These are phyloP conservation scores for Venturia pyrina DNA, from an alignment of 2,329 filamentous ascomycete species.

Conservation along the genomic window DNA sequence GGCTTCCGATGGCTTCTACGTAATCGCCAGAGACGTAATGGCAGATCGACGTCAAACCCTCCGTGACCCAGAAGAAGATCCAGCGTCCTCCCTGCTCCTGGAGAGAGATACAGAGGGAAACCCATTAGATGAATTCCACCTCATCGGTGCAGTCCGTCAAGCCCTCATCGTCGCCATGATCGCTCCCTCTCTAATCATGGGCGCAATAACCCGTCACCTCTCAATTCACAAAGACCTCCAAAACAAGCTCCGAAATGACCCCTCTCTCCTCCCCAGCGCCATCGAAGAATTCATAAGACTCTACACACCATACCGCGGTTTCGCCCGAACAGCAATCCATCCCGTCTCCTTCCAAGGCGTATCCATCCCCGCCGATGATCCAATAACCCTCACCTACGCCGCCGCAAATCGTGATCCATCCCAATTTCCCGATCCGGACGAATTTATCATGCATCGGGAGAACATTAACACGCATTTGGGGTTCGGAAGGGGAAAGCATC, in stretches of 20 bases:
- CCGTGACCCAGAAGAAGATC: conserved; percentile 14
- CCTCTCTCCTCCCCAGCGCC: background rate
- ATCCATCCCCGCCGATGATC: conserved; percentile 2
- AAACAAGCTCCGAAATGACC: conserved; percentile 12
- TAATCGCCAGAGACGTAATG: conserved; percentile 14
- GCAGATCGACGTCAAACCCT: conserved; percentile 10
- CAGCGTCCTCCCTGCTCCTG: conserved; percentile 12
- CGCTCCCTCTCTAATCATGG: conserved; percentile 15
- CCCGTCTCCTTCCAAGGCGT: conserved; percentile 6
- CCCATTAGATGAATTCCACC: conserved; percentile 10
- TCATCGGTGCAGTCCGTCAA: conserved; percentile 12
- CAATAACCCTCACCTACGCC: conserved; percentile 11
- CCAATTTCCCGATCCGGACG: conserved; percentile 7
- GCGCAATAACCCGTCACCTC: conserved; percentile 13
- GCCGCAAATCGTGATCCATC: conserved; percentile 8
- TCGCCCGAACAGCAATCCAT: conserved; percentile 13
- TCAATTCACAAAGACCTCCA: conserved; percentile 14
- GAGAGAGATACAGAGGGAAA: conserved; percentile 12
- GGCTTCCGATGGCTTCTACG: conserved; percentile 13
- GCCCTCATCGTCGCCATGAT: conserved; percentile 16
- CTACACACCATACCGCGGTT: conserved; percentile 16
- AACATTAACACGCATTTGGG: conserved; percentile 11
- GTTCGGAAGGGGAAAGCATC: conserved; percentile 12
- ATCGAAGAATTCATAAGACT: conserved; percentile 16
- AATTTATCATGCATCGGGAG: conserved; percentile 10